Conservation (phyloP, 179 eudicot species). For the Silene vulgaris region DNA sequence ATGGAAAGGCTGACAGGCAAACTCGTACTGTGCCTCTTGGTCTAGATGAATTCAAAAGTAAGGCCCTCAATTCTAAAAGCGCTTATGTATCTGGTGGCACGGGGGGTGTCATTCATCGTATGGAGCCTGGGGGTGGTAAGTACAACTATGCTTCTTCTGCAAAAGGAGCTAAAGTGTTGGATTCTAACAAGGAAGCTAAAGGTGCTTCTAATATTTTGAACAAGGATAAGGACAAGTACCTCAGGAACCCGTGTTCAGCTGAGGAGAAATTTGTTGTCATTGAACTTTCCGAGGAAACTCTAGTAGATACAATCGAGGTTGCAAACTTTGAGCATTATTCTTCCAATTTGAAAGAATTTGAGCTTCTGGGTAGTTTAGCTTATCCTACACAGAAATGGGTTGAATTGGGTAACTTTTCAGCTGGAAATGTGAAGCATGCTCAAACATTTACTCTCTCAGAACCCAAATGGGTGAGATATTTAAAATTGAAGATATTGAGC, state of each 20-base stretch:
- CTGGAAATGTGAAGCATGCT: slow-evolving; percentile 50
- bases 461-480: slow-evolving; percentile 48
- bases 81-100: slow-evolving; percentile 39
- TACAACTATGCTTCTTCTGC: slow-evolving; percentile 92
- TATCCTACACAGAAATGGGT: slow-evolving; percentile 46
- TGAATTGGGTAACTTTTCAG: slow-evolving; percentile 41
- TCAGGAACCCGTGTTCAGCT: slow-evolving; percentile 49
- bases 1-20: slow-evolving; percentile 39
- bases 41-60: slow-evolving; percentile 81
- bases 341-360: slow-evolving; percentile 45
- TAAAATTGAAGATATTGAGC: slow-evolving; percentile 42
- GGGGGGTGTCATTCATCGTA: slow-evolving; percentile 61
- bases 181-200: slow-evolving; percentile 83
- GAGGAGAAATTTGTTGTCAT: slow-evolving; percentile 44
- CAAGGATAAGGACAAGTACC: slow-evolving; percentile 53
- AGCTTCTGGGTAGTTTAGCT: slow-evolving; percentile 39
- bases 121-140: slow-evolving; percentile 84
- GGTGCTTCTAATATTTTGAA: slow-evolving; percentile 48
- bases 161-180: slow-evolving; percentile 89
- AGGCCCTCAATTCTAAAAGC: slow-evolving; percentile 55
- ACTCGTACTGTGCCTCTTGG: slow-evolving; percentile 52
- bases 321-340: slow-evolving; percentile 54
- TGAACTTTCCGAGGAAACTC: slow-evolving; percentile 49
- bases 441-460: slow-evolving; percentile 40
- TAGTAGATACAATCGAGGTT: slow-evolving; percentile 41